phyloP scores from a whole-genome alignment of 176 grass and related monocot genomes.

The Otatea glauca region DNA sequence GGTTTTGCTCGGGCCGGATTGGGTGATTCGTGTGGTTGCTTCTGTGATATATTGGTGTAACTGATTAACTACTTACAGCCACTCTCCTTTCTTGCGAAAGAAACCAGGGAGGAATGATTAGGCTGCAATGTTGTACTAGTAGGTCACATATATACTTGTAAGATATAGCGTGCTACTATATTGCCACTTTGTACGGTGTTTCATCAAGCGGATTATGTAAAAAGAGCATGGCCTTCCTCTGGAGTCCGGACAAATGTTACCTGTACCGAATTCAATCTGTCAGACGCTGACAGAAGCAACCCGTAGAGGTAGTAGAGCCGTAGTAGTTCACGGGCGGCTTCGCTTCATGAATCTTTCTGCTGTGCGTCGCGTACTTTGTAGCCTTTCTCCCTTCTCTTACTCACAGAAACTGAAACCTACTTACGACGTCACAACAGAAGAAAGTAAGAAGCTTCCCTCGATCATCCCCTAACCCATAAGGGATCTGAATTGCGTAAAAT shows the following conservation, averaged over 20 bases:
- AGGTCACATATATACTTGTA: not conserved
- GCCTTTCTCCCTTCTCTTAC: not conserved
- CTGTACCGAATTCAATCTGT: not conserved
- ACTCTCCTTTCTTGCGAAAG: slow-evolving; percentile 28
- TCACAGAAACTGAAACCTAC: slow-evolving; percentile 6
- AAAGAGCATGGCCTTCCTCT: not conserved
- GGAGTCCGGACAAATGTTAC: not conserved
- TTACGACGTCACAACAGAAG: not conserved
- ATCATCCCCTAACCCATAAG: not conserved
- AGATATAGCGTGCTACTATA: not conserved
- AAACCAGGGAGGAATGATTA: slow-evolving; percentile 6
- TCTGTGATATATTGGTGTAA: not conserved
- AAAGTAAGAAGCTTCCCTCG: not conserved
- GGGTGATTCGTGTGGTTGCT: not conserved
- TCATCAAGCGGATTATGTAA: not conserved
- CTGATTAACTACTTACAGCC: slow-evolving; percentile 3
- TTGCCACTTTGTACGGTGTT: not conserved
- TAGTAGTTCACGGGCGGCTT: slow-evolving; percentile 16
- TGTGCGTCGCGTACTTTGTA: not conserved
- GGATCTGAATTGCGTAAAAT: not conserved
- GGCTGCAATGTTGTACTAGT: not conserved
- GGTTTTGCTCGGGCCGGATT: not conserved
- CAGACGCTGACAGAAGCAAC: not conserved
- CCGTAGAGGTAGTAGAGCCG: not conserved
- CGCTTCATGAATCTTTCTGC: slow-evolving; percentile 12